These are phyloP conservation scores for Lactarius quietus DNA, from an alignment of 768 basidiomycete genomes.

Conservation along the genomic window DNA sequence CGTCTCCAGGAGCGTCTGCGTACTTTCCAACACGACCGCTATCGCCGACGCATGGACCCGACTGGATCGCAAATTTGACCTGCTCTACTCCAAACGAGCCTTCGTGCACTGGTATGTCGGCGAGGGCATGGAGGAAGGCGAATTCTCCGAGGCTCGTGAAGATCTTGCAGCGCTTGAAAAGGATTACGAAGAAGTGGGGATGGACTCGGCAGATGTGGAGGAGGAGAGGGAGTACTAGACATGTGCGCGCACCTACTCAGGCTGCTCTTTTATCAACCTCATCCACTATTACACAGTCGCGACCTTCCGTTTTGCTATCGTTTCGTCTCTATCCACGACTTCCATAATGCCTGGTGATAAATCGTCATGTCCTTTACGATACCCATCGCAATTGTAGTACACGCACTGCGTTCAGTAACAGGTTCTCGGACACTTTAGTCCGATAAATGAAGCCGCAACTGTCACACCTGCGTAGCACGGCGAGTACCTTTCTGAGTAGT, in stretches of 20 bases:
- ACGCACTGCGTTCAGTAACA: background rate
- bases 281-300: background rate
- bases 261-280: background rate
- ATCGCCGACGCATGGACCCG: slow-evolving; percentile 76
- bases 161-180: slow-evolving; percentile 98
- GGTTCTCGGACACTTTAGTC: no score
- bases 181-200: slow-evolving; percentile 85
- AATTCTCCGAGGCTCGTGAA: slow-evolving; percentile 98
- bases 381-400: slow-evolving; percentile 2
- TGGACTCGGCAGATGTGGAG: slow-evolving; percentile 46
- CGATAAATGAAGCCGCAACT: no score
- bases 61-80: slow-evolving; percentile 76
- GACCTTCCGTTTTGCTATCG: background rate
- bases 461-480: no score
- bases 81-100: slow-evolving; percentile 63
- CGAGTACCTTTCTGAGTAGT: no score
- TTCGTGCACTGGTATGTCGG: slow-evolving; percentile 66
- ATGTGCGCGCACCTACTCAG: background rate
- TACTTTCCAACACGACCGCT: slow-evolving; percentile 71
- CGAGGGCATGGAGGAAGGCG: slow-evolving; percentile 86
- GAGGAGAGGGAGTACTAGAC: slow-evolving; percentile 48
- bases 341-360: background rate
- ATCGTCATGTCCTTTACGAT: slow-evolving; percentile 1
- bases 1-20: slow-evolving; percentile 70
- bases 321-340: background rate